Base-by-base conservation (phyloP, 352 stramenopile species). In the Elongisporangium prolatum region DNA sequence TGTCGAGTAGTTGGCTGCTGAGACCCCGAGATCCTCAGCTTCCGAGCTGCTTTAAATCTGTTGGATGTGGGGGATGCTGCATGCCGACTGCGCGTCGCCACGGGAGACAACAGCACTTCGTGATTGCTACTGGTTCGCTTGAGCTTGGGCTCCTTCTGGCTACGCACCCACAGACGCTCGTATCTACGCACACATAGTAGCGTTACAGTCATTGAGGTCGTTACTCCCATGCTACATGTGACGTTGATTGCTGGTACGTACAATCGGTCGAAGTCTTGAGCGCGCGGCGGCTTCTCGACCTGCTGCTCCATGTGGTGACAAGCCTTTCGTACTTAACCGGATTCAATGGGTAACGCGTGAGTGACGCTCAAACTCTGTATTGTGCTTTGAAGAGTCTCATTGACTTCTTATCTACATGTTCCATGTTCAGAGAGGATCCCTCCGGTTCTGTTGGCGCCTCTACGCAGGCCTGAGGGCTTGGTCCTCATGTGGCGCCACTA, bases 201-300 rank as follows among this genome's bases (percentile, higher is more conserved):
- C n/a, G 37, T 50, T 50, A 57, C 28, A 48, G 17, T 38, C n/a
- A 21, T n/a, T n/a, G n/a, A n/a, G n/a, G n/a, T n/a, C n/a, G n/a
- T n/a, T n/a, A n/a, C n/a, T n/a, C n/a, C n/a, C n/a, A n/a, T n/a
- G n/a, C n/a, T n/a, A n/a, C n/a, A n/a, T n/a, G 6, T 34, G 5
- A 25, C 14, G n/a, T 6, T 8, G 1, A 21, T 3, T 13, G 18
- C 4, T 38, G 25, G 25, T 13, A 20, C 8, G n/a, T 61, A 72
- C 61, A 79, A 40, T 18, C 65, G 65, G 52, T 79, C 69, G 52
- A 79, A 79, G 56, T 73, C 70, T 47, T 34, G 16, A 0, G 37
- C 40, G 17, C 44, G 21, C 37, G 34, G 34, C 34, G 34, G 34
- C 34, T 16, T 44, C 34, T 44, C 34, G 34, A 17, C 34, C 34